Evolutionary conservation across 345 rosid species (phyloP).

Genomic region (Citrus reticulata): DNA sequence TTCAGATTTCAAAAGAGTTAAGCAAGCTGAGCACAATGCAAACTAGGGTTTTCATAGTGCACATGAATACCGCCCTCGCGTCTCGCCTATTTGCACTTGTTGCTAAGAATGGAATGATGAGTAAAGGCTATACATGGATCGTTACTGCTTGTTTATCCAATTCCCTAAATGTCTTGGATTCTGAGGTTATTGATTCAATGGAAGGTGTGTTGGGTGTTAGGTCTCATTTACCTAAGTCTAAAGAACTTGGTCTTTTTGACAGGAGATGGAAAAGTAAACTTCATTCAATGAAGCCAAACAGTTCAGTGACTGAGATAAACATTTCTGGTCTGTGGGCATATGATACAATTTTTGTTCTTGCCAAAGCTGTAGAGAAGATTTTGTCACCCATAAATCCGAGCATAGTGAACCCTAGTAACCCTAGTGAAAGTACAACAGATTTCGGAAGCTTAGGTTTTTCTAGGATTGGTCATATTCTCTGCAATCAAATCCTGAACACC

Average conservation of each 20-base stretch:
- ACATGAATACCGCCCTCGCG: conserved; percentile 26
- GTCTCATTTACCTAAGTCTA: not conserved
- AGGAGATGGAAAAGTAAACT: conserved; percentile 5
- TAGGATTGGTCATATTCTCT: conserved; percentile 22
- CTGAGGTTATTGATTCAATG: not conserved
- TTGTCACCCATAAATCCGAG: not conserved
- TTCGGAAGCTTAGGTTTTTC: conserved; percentile 2
- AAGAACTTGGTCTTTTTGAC: not conserved
- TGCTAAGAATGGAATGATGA: conserved; percentile 27
- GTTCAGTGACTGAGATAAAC: not conserved
- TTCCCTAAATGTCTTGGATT: not conserved
- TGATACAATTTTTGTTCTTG: conserved; percentile 20
- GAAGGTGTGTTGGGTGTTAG: conserved; percentile 10
- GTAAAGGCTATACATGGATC: conserved; percentile 34
- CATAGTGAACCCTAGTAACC: not conserved
- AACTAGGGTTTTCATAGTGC: conserved; percentile 39
- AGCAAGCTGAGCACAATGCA: conserved; percentile 26
- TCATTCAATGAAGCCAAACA: not conserved
- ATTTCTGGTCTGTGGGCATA: conserved; percentile 21
- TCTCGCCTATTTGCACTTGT: conserved; percentile 27
- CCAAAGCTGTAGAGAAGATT: conserved; percentile 5
- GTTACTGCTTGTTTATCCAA: conserved; percentile 23
- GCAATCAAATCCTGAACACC: conserved; percentile 18
- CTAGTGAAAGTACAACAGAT: not conserved
- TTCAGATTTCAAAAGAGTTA: conserved; percentile 21